phyloP scores from a whole-genome alignment of 1,139 yeast species.

The Suhomyces coccinellae region DNA sequence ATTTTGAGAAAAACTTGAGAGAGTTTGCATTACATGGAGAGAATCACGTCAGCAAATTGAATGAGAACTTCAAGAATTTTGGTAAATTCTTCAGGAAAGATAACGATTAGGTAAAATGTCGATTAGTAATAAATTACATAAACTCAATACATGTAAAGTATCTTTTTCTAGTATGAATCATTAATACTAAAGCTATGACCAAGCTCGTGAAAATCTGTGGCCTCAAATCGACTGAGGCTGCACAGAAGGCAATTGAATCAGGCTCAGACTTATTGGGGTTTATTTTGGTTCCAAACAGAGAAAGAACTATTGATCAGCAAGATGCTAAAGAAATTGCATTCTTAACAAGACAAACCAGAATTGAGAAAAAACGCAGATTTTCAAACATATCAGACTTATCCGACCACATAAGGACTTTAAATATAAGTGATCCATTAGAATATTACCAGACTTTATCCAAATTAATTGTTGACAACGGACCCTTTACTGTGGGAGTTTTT shows the following conservation, averaged over 20 bases:
- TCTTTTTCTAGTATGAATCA: background rate
- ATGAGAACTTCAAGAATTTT: constrained; percentile 57
- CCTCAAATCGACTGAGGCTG: constrained; percentile 64
- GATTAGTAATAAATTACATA: background rate
- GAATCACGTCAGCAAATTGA: constrained; percentile 55
- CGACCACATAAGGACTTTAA: constrained; percentile 15
- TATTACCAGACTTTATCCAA: constrained; percentile 36
- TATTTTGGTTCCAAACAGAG: constrained; percentile 80
- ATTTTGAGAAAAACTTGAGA: constrained; percentile 55
- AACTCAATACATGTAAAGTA: background rate
- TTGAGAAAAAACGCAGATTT: constrained; percentile 18
- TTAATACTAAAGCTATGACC: constrained; percentile 15
- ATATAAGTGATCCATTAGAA: constrained; percentile 23
- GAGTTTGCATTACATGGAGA: constrained; percentile 56
- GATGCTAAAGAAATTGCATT: constrained; percentile 57
- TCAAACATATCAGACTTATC: constrained; percentile 25
- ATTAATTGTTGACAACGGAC: constrained; percentile 53
- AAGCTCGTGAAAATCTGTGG: constrained; percentile 81
- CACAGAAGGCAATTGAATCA: constrained; percentile 59
- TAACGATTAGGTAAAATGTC: constrained; percentile 6
- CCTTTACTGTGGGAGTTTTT: constrained; percentile 86
- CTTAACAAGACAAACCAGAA: constrained; percentile 27
- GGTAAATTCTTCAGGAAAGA: constrained; percentile 62
- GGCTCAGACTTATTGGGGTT: constrained; percentile 84
- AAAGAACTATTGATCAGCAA: constrained; percentile 61